Evolutionary conservation across 345 rosid species (phyloP).

Genomic region (Kernera saxatilis): DNA sequence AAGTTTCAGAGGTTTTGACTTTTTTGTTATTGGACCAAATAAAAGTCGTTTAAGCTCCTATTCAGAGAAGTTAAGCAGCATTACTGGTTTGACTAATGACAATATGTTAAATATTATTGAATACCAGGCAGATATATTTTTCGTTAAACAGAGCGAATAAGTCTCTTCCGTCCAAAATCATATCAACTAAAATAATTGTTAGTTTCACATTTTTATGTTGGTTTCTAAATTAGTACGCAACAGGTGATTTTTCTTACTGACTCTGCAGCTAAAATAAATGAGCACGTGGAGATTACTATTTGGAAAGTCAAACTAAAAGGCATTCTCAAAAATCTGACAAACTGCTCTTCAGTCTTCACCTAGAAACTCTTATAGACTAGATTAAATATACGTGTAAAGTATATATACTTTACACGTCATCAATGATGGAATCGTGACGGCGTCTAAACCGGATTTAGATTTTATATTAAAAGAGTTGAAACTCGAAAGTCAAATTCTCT

Average conservation of each 20-base stretch:
- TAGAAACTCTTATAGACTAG: not conserved
- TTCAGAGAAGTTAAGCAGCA: slow-evolving; percentile 11
- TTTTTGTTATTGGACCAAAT: not conserved
- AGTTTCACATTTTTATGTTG: not conserved
- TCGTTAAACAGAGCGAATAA: not conserved
- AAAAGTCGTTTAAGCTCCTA: not conserved
- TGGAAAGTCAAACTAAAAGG: slow-evolving; percentile 3
- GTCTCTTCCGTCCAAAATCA: not conserved
- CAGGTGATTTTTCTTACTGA: not conserved
- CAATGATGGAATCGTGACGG: slow-evolving; percentile 6
- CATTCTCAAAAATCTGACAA: not conserved
- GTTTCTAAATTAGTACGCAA: not conserved
- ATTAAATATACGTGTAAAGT: not conserved
- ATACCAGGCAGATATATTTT: not conserved
- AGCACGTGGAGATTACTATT: not conserved
- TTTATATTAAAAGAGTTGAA: not conserved
- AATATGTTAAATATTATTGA: not conserved
- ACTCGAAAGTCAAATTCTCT: not conserved
- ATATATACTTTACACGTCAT: not conserved
- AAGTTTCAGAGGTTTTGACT: not conserved
- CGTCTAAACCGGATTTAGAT: not conserved
- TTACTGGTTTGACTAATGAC: slow-evolving; percentile 18
- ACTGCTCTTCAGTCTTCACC: not conserved
- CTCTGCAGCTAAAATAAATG: not conserved
- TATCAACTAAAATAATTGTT: not conserved